Base-by-base conservation (phyloP, 2,329 filamentous ascomycete species). In the Metarhizium robertsii region DNA sequence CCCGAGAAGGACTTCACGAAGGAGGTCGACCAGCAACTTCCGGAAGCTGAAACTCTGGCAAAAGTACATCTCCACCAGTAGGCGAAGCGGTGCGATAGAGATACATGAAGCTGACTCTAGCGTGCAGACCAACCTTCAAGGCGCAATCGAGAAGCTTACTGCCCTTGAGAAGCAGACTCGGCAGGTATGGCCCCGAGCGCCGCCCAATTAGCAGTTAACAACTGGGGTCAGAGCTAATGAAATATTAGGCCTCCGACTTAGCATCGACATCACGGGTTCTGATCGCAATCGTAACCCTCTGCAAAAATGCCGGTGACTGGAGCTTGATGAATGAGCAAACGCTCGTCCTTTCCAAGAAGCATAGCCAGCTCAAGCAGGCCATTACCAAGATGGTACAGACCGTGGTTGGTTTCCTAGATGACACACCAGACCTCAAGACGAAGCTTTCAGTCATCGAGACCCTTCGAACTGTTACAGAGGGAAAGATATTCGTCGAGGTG, bases 401-500 rank as follows among this genome's bases (percentile, higher is more conserved):
- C 50, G 91, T 96, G 60, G 96, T 99, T 86, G 80, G 78, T 58
- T 96, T 97, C 73, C 75, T 99, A 66, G 88, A 95, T 67, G 84
- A 88, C 50, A 91, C 91, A 25, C 91, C 94, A 38, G 87, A 84
- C 66, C 68, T 90, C 58, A 91, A 96, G 64, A 91, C 85, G 40
- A 99, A 97, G 77, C 79, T 99, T 56, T 87, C 89, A 25, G 85
- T 96, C 57, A 99, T 99, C 66, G 92, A 99, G 74, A 95, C 92
- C 1, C 74, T 99, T 66, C 85, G 94, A 64, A 97, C 92, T 46
- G 92, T 99, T 51, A 99, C 94, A 8, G 94, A 99, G 74, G 94
- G 94, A 75, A 99, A 99, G 87, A 99, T 99, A 71, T 99, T 99
- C 67, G 92, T 99, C 65, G 94, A 99, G 78, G 94, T 99, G 53